These are phyloP conservation scores for Cystofilobasidium ferigula DNA, from an alignment of 768 basidiomycete species.

Conservation along the genomic window DNA sequence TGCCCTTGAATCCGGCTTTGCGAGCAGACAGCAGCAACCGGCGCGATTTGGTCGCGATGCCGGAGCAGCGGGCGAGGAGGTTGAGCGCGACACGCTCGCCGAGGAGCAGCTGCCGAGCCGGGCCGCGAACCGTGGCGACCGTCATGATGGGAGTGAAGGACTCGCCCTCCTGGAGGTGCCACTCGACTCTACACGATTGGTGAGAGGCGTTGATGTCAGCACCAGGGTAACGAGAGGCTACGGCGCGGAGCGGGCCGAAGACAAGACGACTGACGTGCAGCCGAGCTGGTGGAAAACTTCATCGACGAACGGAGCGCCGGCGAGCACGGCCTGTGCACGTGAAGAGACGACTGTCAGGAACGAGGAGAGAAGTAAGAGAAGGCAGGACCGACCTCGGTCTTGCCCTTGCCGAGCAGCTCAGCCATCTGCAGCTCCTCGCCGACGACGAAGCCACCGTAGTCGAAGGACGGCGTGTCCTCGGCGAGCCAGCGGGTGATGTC, in stretches of 20 bases:
- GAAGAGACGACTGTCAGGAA: not conserved
- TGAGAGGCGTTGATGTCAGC: not conserved
- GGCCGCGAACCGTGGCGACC: constrained; percentile 82
- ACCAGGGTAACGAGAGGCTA: not conserved
- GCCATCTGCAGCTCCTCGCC: constrained; percentile 80
- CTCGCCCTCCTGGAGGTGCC: constrained; percentile 81
- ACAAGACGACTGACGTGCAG: constrained; percentile 57
- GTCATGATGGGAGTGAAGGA: constrained; percentile 58
- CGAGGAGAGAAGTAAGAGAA: not conserved
- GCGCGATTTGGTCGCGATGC: constrained; percentile 87
- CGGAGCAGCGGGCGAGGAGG: constrained; percentile 84
- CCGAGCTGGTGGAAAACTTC: constrained; percentile 80
- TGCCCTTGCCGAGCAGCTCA: constrained; percentile 77
- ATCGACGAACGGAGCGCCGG: constrained; percentile 89
- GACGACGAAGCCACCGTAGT: constrained; percentile 92
- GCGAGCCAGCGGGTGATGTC: constrained; percentile 71
- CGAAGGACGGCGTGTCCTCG: constrained; percentile 91
- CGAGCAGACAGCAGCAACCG: constrained; percentile 65
- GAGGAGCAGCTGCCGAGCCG: constrained; percentile 72
- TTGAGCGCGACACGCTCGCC: constrained; percentile 91
- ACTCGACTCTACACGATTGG: constrained; percentile 61
- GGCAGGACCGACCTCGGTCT: constrained; percentile 39
- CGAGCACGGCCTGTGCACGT: constrained; percentile 51
- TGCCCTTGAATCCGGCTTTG: constrained; percentile 68
- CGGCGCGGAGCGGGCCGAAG: not conserved